Evolutionary conservation across 306 rosid genomes (phyloP), one percentile per base, ranked within the genome.

Genomic region (Oxytropis ochrocephala): DNA sequence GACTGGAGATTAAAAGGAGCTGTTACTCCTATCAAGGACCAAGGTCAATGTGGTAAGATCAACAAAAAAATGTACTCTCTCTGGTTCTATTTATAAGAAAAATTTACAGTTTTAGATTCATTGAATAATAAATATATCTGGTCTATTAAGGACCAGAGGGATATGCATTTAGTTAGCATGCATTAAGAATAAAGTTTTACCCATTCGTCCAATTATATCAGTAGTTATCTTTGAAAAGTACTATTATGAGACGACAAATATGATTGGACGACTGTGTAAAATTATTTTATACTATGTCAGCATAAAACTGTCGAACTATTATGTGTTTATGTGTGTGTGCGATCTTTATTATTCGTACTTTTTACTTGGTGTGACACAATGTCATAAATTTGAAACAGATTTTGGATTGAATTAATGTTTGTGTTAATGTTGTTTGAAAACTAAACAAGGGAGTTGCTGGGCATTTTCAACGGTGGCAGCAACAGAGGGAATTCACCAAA

Each of bases 1-100:
- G 85, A 82, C 7, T 78, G 90, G 85, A 72, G 84, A 44, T 0
- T 5, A 1, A 42, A 67, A 48, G 80, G 87, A 38, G 84, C 79
- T 53, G 84, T 85, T 11, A 78, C 81, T 53, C 76, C 77, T 5
- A 47, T 70, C 5, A 85, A 79, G 49, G 0, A 79, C 4, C 86
- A 85, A 69, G 64, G 76, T 1, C 19, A 14, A 30, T 85, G 89
- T 69, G 86, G 86, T 85, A 85, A 77, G 79, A 70, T 19, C 38
- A 69, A 62, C 0, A 5, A n/a, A n/a, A n/a, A n/a, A n/a, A n/a
- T n/a, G n/a, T n/a, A n/a, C n/a, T n/a, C n/a, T n/a, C n/a, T n/a
- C n/a, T n/a, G n/a, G n/a, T n/a, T n/a, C n/a, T n/a, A n/a, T n/a
- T n/a, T n/a, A n/a, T n/a, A n/a, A n/a, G n/a, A n/a, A n/a, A n/a